Base-by-base conservation (phyloP, 192 early-diverging fungal species). In the Dispira parvispora region DNA sequence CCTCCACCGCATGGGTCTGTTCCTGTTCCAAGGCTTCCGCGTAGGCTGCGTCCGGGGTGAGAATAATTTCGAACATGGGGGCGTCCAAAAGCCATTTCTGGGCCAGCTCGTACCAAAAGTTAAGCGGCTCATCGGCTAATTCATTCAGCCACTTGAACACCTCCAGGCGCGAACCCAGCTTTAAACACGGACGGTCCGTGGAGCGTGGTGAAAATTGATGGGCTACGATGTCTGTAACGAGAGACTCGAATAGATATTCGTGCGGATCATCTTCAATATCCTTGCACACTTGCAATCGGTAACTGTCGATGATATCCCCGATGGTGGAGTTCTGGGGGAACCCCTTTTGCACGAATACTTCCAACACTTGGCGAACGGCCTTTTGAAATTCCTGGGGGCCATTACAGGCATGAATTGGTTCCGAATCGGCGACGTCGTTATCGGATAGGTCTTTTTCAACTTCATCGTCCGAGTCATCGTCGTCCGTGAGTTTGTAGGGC, bases 251-350 rank as follows among this genome's bases (percentile, higher is more conserved):
- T 11, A 77, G 68, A 11, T 73, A 65, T 64, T 86, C 85, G 53
- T 80, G 80, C 8, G 85, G 82, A 50, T 77, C 76, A 25, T 84
- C 80, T 52, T 86, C 81, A 42, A 79, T 63, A 9, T 63, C 64
- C 49, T 78, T 67, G 52, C 61, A 62, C 38, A 75, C 62, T 45
- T 70, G 68, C 18, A 73, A 63, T 25, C 75, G 68, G 47, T 75
- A 70, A 50, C 65, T 45, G 0, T 68, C 61, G 61, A 21, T 62
- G 66, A 69, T 64, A 49, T 69, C 72, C 20, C 64, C 46, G 0
- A 52, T 52, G 50, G 26, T n/a, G 21, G 50, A 52, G n/a, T 52
- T 18, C 21, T 52, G 20, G 50, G 50, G 50, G 26, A 52, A 52
- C 9, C 73, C 73, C 43, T 66, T 69, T 16, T 63, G 43, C 16